A percentile compares a stretch with the other conserved stretches of the same genome.
phyloP scores from a whole-genome alignment of 345 rosid genomes.

The Euphorbia peplus region DNA sequence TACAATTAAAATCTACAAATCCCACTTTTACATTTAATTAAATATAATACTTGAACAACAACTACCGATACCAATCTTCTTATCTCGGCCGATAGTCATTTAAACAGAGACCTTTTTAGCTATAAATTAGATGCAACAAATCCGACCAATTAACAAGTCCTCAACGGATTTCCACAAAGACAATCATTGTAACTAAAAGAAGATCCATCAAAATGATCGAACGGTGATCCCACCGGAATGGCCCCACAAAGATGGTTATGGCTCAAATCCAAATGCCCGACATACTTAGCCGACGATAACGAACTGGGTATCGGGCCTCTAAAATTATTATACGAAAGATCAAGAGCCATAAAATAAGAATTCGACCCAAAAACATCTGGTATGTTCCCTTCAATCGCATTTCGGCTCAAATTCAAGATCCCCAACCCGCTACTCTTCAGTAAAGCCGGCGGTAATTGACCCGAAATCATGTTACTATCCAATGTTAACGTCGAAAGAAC shows the following conservation, averaged over 20 bases:
- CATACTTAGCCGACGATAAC: slow-evolving; percentile 49
- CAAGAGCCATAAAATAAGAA: slow-evolving; percentile 72
- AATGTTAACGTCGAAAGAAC: slow-evolving; percentile 74
- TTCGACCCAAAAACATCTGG: slow-evolving; percentile 72
- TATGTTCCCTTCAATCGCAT: slow-evolving; percentile 63
- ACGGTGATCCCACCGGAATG: slow-evolving; percentile 77
- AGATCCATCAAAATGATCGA: slow-evolving; percentile 63
- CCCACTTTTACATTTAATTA: slow-evolving; percentile 1
- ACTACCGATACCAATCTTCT: not conserved
- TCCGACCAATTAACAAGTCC: too few species aligned
- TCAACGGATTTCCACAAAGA: slow-evolving; percentile 78
- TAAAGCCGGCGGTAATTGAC: slow-evolving; percentile 52
- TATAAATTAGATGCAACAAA: too few species aligned
- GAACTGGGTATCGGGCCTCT: slow-evolving; percentile 69
- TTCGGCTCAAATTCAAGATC: slow-evolving; percentile 71
- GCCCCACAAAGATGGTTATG: slow-evolving; percentile 85
- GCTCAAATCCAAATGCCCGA: slow-evolving; percentile 86
- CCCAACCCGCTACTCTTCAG: slow-evolving; percentile 58
- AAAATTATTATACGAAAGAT: slow-evolving; percentile 62
- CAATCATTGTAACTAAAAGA: slow-evolving; percentile 74
- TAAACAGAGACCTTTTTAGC: too few species aligned
- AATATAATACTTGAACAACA: slow-evolving; percentile 7
- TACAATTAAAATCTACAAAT: not conserved
- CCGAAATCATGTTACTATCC: slow-evolving; percentile 60
- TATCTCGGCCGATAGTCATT: not conserved